Conservation (phyloP, 2,329 filamentous ascomycete genomes). For the Zalaria sp. region DNA sequence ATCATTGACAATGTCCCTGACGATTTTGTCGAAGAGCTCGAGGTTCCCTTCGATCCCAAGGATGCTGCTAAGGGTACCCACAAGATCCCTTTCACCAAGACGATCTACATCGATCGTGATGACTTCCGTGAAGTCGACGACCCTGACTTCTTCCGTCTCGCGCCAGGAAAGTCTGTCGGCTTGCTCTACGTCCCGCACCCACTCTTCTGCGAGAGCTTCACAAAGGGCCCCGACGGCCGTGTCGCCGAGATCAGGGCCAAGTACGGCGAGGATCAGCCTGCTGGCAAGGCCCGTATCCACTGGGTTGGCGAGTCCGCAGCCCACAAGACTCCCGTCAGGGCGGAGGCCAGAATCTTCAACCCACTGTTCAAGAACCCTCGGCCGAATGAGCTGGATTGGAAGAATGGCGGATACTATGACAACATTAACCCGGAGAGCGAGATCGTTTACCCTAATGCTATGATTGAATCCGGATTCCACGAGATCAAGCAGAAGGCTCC, state of each 20-base stretch:
- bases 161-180: slow-evolving; percentile 60
- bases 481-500: slow-evolving; percentile 61
- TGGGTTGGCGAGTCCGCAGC: slow-evolving; percentile 66
- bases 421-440: slow-evolving; percentile 79
- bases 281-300: slow-evolving; percentile 52
- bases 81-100: slow-evolving; percentile 54
- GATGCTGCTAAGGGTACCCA: slow-evolving; percentile 52
- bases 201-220: slow-evolving; percentile 54
- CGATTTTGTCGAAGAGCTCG: slow-evolving; percentile 49
- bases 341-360: slow-evolving; percentile 68
- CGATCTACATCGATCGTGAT: slow-evolving; percentile 69
- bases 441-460: slow-evolving; percentile 59
- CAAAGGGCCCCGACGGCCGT: slow-evolving; percentile 50
- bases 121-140: slow-evolving; percentile 65
- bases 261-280: slow-evolving; percentile 50
- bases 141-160: slow-evolving; percentile 64
- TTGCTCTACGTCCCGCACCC: slow-evolving; percentile 57
- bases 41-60: slow-evolving; percentile 71
- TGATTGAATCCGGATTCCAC: slow-evolving; percentile 72
- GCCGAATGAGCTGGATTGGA: slow-evolving; percentile 53
- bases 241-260: slow-evolving; percentile 53
- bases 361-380: slow-evolving; percentile 77
- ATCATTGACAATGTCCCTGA: slow-evolving; percentile 67
- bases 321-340: slow-evolving; percentile 44
- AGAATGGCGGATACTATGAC: slow-evolving; percentile 64